Base-by-base conservation (phyloP, 2,329 filamentous ascomycete species). In the Verticillium albo-atrum region DNA sequence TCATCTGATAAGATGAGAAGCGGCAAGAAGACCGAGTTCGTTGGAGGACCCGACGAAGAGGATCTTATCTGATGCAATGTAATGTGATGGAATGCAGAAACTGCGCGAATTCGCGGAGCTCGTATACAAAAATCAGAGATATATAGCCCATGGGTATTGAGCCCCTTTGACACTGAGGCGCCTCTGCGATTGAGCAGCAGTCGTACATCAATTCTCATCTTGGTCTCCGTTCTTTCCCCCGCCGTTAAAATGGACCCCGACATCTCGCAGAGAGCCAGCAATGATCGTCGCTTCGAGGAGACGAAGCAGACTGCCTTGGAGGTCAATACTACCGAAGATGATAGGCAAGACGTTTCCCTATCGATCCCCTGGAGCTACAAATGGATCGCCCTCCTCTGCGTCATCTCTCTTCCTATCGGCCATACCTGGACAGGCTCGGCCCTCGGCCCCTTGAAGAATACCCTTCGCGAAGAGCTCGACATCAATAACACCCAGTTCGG, bases 401-500 rank as follows among this genome's bases (percentile, higher is more conserved):
- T 68, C 37, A 62, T 68, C 20, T 56, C 63, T 10, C 58, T 68
- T 5, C 66, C 65, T 20, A 66, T 68, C 25, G 65, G 66, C 0
- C 61, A 66, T 10, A 67, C 58, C 25, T 68, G 64, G 63, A 67
- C 64, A 1, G 58, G 59, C 17, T 58, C 66, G 6, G 59, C 57
- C 9, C 59, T 68, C 0, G 64, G 65, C n/a, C 66, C 65, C 17
- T 58, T 67, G 25, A 68, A 68, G 55, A 68, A 66, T 52, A 68
- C 64, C 4, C 55, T 68, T 1, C 66, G 66, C 12, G 57, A 63
- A 6, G 65, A 68, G 47, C 58, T 68, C 17, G 59, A 58, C 9
- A 64, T 68, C 47, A 67, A 55, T n/a, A 68, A 68, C 25, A 61
- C 65, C 6, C 66, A 68, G 50, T 67, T 68, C 52, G 66, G 64